Percentiles rank a stretch among this genome's conserved stretches.
Conservation (phyloP, 2,329 filamentous ascomycete species). For the Trichoderma hamatum region DNA sequence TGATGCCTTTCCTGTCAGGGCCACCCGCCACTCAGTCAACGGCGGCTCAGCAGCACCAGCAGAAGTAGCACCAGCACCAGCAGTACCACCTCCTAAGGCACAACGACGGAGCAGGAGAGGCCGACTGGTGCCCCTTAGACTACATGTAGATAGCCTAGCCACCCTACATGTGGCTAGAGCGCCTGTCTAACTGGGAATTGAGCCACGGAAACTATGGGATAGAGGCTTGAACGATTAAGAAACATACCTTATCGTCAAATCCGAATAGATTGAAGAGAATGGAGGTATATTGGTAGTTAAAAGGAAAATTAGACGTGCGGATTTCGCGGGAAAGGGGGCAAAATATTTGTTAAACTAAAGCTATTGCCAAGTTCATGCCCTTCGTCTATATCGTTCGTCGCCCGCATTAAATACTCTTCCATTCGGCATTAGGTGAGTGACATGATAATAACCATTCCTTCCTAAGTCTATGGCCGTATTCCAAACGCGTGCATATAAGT, state of each 20-base stretch:
- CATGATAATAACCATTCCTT: background rate
- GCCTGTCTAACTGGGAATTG: background rate
- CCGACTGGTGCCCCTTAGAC: too few species aligned
- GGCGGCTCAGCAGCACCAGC: too few species aligned
- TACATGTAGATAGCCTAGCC: too few species aligned
- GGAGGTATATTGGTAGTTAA: too few species aligned
- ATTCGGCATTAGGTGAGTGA: background rate
- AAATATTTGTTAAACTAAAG: background rate
- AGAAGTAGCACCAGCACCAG: too few species aligned
- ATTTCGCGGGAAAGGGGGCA: background rate
- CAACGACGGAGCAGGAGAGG: too few species aligned
- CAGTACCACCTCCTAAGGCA: too few species aligned
- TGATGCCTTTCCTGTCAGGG: too few species aligned
- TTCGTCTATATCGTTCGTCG: background rate
- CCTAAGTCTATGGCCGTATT: background rate
- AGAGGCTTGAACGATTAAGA: background rate
- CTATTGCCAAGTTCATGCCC: background rate
- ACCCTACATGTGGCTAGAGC: too few species aligned
- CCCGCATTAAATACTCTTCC: background rate
- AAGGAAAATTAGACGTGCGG: background rate
- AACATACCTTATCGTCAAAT: too few species aligned
- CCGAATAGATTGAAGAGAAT: too few species aligned
- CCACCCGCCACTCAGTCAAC: too few species aligned
- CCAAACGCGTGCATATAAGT: background rate
- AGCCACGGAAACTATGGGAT: constrained; percentile 11